Base-by-base conservation (phyloP, 2,329 filamentous ascomycete genomes). In the Sporothrix protearum region DNA sequence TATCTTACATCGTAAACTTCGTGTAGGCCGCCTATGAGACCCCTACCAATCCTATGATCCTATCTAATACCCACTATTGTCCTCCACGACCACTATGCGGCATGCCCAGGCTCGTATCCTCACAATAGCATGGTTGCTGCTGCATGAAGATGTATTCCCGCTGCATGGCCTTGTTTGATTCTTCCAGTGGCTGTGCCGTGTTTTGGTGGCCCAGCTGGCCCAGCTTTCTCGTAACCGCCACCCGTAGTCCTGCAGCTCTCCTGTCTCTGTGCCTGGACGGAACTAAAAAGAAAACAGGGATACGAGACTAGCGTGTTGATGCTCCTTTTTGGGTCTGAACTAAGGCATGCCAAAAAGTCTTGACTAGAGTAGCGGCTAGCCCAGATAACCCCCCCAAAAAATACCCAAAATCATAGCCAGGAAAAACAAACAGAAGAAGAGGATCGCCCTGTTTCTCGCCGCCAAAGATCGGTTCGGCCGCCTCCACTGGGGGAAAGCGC, bases 381-480 rank as follows among this genome's bases (percentile, higher is more conserved):
- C 12, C 12, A 16, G 30, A 28, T 47, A 19, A 47, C 42, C 42
- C 42, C 3, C 22, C 28, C 57, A 64, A 39, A n/a, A 39, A 39
- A 42, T 36, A 59, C 25, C 16, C 55, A 53, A 33, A 55, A 57
- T 57, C 33, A 57, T 57, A 57, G 5, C 25, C 10, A 28, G 6
- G 25, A 8, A 25, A 53, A 53, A 28, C n/a, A 19, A n/a, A 28
- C n/a, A 42, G 16, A 36, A 4, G 45, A 67, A 49, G 22, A 10
- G 42, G 45, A 53, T 68, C 47, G 47, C 19, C 64, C 64, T 51
- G 64, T 51, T 53, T 39, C 64, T 25, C 12, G 45, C 64, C 47
- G 47, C 47, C 47, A 68, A n/a, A 51, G 19, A 22, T 68, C 42
- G 63, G 63, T 49, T 67, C 63, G 63, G 42, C 63, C 63, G 64